A percentile compares a stretch with the other conserved stretches of the same genome.
phyloP scores from a whole-genome alignment of 2,329 filamentous ascomycete species.

The Fusarium begoniae region DNA sequence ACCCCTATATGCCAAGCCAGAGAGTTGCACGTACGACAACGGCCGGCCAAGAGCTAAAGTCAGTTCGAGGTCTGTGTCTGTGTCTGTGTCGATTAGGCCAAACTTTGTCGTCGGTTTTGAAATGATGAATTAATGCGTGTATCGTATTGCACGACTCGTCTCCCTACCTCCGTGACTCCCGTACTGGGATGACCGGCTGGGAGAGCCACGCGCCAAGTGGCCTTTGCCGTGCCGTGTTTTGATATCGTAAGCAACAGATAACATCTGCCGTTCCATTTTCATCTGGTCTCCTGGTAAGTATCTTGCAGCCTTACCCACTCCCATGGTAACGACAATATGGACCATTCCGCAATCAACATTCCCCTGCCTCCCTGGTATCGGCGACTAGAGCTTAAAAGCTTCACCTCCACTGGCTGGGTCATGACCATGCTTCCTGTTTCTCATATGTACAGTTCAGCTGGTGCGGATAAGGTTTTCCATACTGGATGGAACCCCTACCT shows the following conservation, averaged over 20 bases:
- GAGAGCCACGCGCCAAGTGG: neutral
- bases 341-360: neutral
- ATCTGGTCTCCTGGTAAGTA: neutral
- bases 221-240: neutral
- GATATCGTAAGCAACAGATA: neutral
- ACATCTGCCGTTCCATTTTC: conserved; percentile 13
- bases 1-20: neutral
- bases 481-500: neutral
- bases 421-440: neutral
- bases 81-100: neutral
- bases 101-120: neutral
- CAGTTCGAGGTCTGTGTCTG: neutral
- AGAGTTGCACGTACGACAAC: neutral
- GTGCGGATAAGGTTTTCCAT: neutral
- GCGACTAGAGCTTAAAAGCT: neutral
- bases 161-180: neutral
- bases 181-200: neutral
- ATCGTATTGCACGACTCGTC: neutral
- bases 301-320: conserved; percentile 13
- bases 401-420: neutral
- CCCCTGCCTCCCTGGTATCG: neutral
- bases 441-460: neutral
- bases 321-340: conserved; percentile 3
- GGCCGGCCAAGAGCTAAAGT: conserved; percentile 1
- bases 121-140: neutral